Evolutionary conservation across 768 basidiomycete genomes (phyloP), one percentile per base, ranked within the genome.

Genomic region (Rhodotorula taiwanensis): DNA sequence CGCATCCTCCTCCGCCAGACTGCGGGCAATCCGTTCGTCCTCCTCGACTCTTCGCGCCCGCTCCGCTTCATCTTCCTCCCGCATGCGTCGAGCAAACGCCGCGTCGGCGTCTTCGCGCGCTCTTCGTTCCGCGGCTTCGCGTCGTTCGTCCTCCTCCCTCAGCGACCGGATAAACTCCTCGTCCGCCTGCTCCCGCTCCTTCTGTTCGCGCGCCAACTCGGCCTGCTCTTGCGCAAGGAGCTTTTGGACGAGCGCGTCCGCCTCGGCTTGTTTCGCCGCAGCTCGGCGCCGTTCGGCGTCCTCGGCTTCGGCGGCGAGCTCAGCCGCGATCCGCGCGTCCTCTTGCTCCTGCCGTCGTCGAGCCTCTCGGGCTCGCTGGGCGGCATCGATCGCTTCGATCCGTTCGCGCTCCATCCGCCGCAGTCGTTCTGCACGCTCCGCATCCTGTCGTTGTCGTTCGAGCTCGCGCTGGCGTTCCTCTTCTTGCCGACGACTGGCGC

Each of bases 21-120:
- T 47, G 34, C 59, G 31, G 25, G 67, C 67, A 9, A 63, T 42
- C 28, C 59, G 27, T 42, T 64, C 62, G 18, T 63, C 62, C 36
- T 57, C 54, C 27, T 44, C 55, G 25, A 58, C 11, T 34, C 51
- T 8, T 27, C 31, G 21, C 50, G 7, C 5, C 27, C 50, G 20
- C 53, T 67, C 56, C 10, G n/a, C 41, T 18, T 62, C 56, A 18
- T 51, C 61, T 25, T 58, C 61, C n/a, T 52, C 57, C 5, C 57
- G 16, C 43, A 67, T 27, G 27, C 39, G 21, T 25, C 21, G 30
- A 5, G 39, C 61, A 5, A 50, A 47, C 25, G 44, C 60, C 30
- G 55, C 66, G 50, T 67, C 66, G 0, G 41, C 49, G 15, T 6
- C 13, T 42, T 61, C 65, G 11, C 50, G 34, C 44, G 55, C 57